Percentiles rank a stretch among this genome's conserved stretches.
Evolutionary conservation across 228 moss, liverwort and hornwort genomes (phyloP).

Genomic region (Sphagnum fallax): DNA sequence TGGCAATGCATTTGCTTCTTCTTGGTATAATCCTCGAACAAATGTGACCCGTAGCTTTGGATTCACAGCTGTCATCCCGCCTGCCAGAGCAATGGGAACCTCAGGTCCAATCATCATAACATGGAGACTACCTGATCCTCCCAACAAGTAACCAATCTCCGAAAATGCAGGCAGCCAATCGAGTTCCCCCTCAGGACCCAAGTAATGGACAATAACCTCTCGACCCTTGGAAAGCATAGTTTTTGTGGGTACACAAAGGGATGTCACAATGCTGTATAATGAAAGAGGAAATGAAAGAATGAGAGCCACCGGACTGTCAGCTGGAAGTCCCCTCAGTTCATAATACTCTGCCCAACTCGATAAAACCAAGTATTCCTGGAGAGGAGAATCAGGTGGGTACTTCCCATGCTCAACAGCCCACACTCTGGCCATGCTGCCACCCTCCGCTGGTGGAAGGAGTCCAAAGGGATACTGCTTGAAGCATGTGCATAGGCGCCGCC

Average conservation of each 20-base stretch:
- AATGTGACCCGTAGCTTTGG: conserved; percentile 46
- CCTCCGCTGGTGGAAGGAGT: conserved; percentile 44
- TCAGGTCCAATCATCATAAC: conserved; percentile 57
- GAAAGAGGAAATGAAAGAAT: conserved; percentile 51
- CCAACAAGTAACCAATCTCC: conserved; percentile 51
- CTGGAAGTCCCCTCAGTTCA: conserved; percentile 35
- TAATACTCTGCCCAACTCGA: conserved; percentile 63
- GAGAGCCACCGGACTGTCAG: conserved; percentile 46
- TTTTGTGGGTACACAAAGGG: conserved; percentile 38
- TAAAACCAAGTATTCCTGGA: conserved; percentile 37
- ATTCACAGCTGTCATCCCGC: conserved; percentile 38
- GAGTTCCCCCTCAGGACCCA: conserved; percentile 58
- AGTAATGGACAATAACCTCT: conserved; percentile 49
- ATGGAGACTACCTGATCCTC: conserved; percentile 47
- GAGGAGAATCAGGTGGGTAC: conserved; percentile 53
- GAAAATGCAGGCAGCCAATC: conserved; percentile 61
- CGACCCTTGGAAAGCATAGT: conserved; percentile 50
- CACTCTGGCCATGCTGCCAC: conserved; percentile 46
- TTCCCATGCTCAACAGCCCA: conserved; percentile 58
- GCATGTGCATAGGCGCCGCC: conserved; percentile 47
- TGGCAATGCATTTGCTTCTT: conserved; percentile 49
- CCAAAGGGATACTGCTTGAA: conserved; percentile 48
- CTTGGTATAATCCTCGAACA: conserved; percentile 51
- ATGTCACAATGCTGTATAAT: conserved; percentile 45
- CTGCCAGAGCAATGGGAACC: conserved; percentile 45